Base-by-base conservation (phyloP, 73 alveolate genomes). In the Paramecium sexaurelia region DNA sequence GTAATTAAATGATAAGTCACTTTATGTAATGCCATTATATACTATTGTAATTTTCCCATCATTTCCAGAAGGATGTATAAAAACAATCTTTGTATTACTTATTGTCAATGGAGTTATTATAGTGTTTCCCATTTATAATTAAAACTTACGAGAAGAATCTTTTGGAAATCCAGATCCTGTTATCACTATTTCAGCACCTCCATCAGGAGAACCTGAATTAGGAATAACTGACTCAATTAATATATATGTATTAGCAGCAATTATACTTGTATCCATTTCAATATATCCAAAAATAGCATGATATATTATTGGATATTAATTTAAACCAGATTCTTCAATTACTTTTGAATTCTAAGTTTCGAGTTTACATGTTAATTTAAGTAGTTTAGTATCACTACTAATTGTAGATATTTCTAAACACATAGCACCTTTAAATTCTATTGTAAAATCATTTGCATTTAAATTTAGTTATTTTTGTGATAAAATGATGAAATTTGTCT, bases 91-190 rank as follows among this genome's bases (percentile, higher is more conserved):
- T 6, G 35, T n/a, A 78, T 78, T 78, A 41, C 45, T 41, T 20
- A 78, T 24, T n/a, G 55, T 15, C 6, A 78, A 24, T 13, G 90
- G 90, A 11, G 2, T 41, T n/a, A 78, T 22, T 10, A 11, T 13
- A 22, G 29, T 22, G 9, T 5, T 61, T 15, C 71, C 55, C 27
- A 78, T 78, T 40, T 56, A 9, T 20, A 78, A 8, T 24, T 7
- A n/a, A 33, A 37, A 78, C 10, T 37, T 26, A 41, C 55, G 19
- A 9, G 24, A 11, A 2, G 22, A 40, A 39, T 78, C 41, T 78
- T 78, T 78, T 11, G 90, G 90, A 45, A 78, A 78, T 22, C 90
- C 90, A 22, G 41, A 8, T n/a, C 90, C 90, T 24, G 9, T 1
- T 1, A 78, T 11, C 4, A 47, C 24, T 0, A 78, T 24, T 40